These are phyloP conservation scores for Epichloe gansuensis DNA, from an alignment of 2,329 filamentous ascomycete genomes.

Conservation along the genomic window DNA sequence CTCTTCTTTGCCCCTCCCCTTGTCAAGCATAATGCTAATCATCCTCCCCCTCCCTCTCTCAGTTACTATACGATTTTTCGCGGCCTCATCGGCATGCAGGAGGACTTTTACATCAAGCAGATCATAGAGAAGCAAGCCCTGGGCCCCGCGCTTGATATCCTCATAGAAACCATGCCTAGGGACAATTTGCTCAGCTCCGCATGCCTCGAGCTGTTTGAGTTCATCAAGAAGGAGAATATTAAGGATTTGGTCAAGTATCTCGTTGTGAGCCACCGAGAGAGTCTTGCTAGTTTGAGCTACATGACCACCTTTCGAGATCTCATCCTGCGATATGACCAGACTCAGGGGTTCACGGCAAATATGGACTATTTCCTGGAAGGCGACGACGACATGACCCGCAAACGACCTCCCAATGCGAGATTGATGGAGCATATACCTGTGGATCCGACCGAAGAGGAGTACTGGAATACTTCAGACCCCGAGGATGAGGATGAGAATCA, in stretches of 20 bases:
- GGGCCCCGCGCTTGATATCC: conserved; percentile 71
- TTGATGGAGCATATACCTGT: conserved; percentile 60
- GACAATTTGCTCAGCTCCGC: conserved; percentile 92
- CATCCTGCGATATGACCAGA: conserved; percentile 66
- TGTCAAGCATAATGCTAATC: background rate
- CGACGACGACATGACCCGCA: conserved; percentile 43
- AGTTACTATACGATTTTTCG: conserved; percentile 94
- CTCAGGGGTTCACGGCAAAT: conserved; percentile 52
- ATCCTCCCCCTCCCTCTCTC: background rate
- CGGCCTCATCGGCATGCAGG: conserved; percentile 70
- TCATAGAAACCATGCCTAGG: conserved; percentile 74
- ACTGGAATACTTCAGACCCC: conserved; percentile 84
- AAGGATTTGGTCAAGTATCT: conserved; percentile 75
- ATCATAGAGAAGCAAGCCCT: conserved; percentile 72
- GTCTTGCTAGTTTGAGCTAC: conserved; percentile 63
- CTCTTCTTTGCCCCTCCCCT: background rate
- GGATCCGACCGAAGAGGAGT: conserved; percentile 80
- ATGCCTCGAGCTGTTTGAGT: conserved; percentile 87
- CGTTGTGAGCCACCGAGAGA: conserved; percentile 72
- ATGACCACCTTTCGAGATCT: conserved; percentile 75
- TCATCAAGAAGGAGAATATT: conserved; percentile 69
- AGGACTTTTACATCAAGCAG: conserved; percentile 83
- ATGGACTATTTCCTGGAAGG: conserved; percentile 64
- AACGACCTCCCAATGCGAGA: conserved; percentile 36
- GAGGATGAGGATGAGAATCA: conserved; percentile 55